Conservation (phyloP, 768 basidiomycete species). For the Rhodosporidiobolus sp. region DNA sequence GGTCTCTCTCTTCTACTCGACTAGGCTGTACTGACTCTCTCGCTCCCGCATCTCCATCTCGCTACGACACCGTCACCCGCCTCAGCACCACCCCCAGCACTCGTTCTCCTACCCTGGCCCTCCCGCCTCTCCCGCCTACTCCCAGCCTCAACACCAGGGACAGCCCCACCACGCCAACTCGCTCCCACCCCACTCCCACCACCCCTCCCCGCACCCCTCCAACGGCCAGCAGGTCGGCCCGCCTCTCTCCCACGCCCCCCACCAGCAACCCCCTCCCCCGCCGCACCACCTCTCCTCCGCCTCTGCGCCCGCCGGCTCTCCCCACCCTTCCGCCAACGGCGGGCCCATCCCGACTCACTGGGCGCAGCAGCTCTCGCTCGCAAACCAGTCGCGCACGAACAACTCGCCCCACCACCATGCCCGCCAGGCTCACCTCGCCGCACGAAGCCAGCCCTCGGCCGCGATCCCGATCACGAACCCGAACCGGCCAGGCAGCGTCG, state of each 20-base stretch:
- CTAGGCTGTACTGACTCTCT: background rate
- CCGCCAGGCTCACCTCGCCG: constrained; percentile 88
- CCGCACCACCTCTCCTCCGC: constrained; percentile 25
- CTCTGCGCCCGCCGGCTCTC: background rate
- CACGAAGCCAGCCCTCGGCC: constrained; percentile 79
- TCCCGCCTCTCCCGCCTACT: constrained; percentile 28
- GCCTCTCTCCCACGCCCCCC: background rate
- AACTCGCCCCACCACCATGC: constrained; percentile 91
- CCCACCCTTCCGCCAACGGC: constrained; percentile 17
- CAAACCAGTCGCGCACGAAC: constrained; percentile 75
- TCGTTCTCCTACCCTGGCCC: constrained; percentile 34
- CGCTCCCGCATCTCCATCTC: background rate
- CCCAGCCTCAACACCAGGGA: constrained; percentile 23
- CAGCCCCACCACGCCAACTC: constrained; percentile 8
- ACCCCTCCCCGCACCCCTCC: constrained; percentile 21
- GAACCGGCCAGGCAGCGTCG: constrained; percentile 37
- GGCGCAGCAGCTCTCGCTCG: constrained; percentile 42
- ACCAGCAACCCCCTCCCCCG: constrained; percentile 15
- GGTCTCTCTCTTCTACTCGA: no score
- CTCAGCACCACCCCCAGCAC: constrained; percentile 15
- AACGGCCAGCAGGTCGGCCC: constrained; percentile 1
- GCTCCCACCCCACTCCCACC: constrained; percentile 29
- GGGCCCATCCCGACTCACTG: constrained; percentile 37
- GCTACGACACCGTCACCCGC: background rate
- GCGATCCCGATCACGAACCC: constrained; percentile 64